A percentile compares a stretch with the other conserved stretches of the same genome.
phyloP scores from a whole-genome alignment of 345 rosid species.

The Lepidium sativum region DNA sequence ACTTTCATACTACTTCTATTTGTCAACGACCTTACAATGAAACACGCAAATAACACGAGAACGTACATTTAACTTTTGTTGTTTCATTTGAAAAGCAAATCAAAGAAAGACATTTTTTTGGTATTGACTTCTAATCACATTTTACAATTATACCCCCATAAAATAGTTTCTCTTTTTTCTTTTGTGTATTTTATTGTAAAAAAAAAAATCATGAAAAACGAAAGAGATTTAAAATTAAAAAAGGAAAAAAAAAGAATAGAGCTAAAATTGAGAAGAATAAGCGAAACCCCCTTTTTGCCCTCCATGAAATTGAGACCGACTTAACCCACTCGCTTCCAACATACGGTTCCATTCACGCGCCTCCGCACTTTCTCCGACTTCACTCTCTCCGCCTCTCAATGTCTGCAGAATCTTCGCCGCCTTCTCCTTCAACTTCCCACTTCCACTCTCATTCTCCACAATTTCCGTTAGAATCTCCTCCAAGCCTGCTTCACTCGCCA shows the following conservation, averaged over 20 bases:
- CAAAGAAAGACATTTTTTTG: not conserved
- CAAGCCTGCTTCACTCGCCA: slow-evolving; percentile 57
- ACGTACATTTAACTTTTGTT: not conserved
- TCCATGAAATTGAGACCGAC: slow-evolving; percentile 35
- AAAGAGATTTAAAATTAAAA: not conserved
- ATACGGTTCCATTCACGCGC: slow-evolving; percentile 49
- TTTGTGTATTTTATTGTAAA: not conserved
- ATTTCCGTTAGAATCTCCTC: slow-evolving; percentile 44
- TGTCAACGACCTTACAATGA: not conserved
- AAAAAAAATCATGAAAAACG: not conserved
- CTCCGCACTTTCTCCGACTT: slow-evolving; percentile 33
- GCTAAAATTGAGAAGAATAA: slow-evolving; percentile 40
- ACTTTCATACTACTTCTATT: slow-evolving; percentile 10
- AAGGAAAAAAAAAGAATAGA: not conserved
- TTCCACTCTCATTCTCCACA: slow-evolving; percentile 39
- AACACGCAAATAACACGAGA: not conserved
- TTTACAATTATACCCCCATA: slow-evolving; percentile 6
- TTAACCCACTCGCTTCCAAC: slow-evolving; percentile 47
- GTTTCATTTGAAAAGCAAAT: not conserved
- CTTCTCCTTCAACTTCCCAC: slow-evolving; percentile 41
- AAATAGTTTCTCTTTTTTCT: not conserved
- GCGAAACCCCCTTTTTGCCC: slow-evolving; percentile 26
- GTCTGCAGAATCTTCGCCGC: slow-evolving; percentile 46
- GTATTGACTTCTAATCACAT: not conserved
- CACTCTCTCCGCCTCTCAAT: slow-evolving; percentile 36